Evolutionary conservation across 1,139 yeast species (phyloP).

Genomic region (Geotrichum restrictum): DNA sequence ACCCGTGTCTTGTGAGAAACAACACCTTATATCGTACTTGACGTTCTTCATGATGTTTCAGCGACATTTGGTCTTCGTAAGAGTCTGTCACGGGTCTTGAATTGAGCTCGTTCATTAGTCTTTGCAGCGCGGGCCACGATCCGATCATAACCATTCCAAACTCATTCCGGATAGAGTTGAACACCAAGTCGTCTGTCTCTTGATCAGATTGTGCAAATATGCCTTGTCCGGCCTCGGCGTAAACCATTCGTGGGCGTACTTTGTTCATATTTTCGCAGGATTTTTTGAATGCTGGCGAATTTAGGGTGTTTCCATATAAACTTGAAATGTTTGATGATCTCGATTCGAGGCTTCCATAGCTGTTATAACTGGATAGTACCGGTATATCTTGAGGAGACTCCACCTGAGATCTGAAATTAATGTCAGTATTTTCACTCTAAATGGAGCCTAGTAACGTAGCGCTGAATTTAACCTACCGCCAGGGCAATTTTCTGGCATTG

Average conservation of each 20-base stretch:
- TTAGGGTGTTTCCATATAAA: background rate
- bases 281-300: background rate
- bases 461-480: background rate
- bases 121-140: slow-evolving; percentile 47
- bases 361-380: background rate
- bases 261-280: background rate
- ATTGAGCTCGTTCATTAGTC: slow-evolving; percentile 30
- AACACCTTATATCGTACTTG: slow-evolving; percentile 52
- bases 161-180: slow-evolving; percentile 46
- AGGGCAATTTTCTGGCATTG: background rate
- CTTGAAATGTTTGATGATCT: background rate
- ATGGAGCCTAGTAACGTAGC: background rate
- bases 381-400: background rate
- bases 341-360: slow-evolving; percentile 1
- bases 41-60: slow-evolving; percentile 29
- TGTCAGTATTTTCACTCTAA: background rate
- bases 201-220: slow-evolving; percentile 50
- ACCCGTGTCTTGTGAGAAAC: slow-evolving; percentile 71
- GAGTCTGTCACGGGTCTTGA: slow-evolving; percentile 32
- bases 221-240: slow-evolving; percentile 34
- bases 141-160: slow-evolving; percentile 45
- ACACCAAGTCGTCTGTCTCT: slow-evolving; percentile 47
- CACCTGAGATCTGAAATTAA: background rate
- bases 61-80: background rate
- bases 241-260: background rate